Evolutionary conservation across 495 filamentous ascomycete species (phyloP), one percentile per base, ranked within the genome.

Genomic region (Entonaema liquescens): DNA sequence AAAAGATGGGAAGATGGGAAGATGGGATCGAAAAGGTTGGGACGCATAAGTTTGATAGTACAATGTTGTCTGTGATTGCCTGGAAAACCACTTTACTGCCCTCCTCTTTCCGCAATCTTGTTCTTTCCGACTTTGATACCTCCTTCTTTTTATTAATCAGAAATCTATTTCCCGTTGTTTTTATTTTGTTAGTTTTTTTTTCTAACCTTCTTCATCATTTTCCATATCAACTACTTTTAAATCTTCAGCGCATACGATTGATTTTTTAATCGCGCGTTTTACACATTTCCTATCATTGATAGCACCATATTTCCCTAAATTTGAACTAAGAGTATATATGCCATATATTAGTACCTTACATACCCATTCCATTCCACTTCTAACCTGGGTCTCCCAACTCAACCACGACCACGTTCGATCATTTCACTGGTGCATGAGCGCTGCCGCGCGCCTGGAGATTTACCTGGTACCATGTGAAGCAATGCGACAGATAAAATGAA

Each of bases 31-130:
- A 33, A 60, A 67, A 60, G 59, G 64, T 64, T 54, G 68, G 63
- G 62, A 57, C 68, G 63, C 52, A 71, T 67, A 40, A 62, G 68
- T 71, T 71, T 67, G 63, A 71, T 67, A 71, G 54, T 53, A 67
- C 64, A 63, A 53, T n/a, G n/a, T 7, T 47, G 13, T 29, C 12
- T 21, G 42, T 47, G 42, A 47, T 47, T 47, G 26, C 23, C 17
- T 29, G 35, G 38, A 49, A 42, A 25, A 23, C 21, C 38, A 19
- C 49, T 35, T 61, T 55, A 1, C 60, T 31, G 8, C 13, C 8
- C 42, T 53, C 44, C 5, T 47, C 55, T 15, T 49, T 52, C 17
- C 38, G 26, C 1, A 17, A 1, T 42, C 12, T 44, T 23, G 42
- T 21, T 35, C 31, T 23, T 50, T 54, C 40, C 28, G 12, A 52